Percentiles rank a stretch among this genome's conserved stretches.
Conservation (phyloP, 2,329 filamentous ascomycete species). For the Botrytis porri region DNA sequence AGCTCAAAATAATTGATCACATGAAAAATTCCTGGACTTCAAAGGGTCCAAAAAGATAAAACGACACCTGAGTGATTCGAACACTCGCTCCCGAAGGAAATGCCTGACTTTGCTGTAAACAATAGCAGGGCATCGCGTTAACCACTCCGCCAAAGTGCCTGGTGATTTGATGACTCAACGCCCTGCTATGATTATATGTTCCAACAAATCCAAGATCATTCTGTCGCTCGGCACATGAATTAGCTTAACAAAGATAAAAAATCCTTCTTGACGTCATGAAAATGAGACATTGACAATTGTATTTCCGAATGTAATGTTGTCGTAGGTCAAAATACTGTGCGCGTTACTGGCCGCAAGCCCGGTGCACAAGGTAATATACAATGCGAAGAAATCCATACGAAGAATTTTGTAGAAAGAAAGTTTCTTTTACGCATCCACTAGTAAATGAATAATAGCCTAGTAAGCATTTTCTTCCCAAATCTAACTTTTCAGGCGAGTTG, state of each 20-base stretch:
- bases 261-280: not conserved
- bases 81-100: constrained; percentile 44
- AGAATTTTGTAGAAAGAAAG: not conserved
- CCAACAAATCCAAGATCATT: accelerated
- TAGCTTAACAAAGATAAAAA: not conserved
- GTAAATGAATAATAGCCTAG: not conserved
- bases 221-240: not conserved
- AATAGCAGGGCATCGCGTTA: constrained; percentile 33
- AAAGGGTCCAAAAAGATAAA: constrained; percentile 3
- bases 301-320: not conserved
- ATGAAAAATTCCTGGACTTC: not conserved
- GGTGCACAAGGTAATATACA: not conserved
- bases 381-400: not conserved
- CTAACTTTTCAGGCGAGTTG: not conserved
- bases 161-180: accelerated
- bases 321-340: not conserved
- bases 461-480: not conserved
- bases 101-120: constrained; percentile 29
- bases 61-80: constrained; percentile 44
- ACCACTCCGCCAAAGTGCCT: constrained; percentile 32
- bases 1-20: not conserved
- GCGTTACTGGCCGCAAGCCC: not conserved
- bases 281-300: not conserved
- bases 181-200: accelerated
- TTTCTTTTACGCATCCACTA: not conserved